These are phyloP conservation scores for Tylopilus subfusipes DNA, from an alignment of 768 basidiomycete genomes.

Conservation along the genomic window DNA sequence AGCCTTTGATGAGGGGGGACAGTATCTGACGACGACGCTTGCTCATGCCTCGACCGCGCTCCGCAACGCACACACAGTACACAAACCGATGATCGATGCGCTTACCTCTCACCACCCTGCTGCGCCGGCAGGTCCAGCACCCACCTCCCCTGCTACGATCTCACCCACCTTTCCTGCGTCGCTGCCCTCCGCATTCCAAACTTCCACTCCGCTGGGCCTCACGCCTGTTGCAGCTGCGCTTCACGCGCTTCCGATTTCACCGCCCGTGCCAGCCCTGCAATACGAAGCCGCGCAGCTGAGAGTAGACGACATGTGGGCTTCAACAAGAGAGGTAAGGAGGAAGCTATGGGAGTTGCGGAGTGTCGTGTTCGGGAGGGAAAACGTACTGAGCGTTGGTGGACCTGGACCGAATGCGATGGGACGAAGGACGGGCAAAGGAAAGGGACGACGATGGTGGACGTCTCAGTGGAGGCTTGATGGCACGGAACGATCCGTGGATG, in stretches of 20 bases:
- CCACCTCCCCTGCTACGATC: background rate
- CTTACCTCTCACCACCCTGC: slow-evolving; percentile 34
- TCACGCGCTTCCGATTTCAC: slow-evolving; percentile 33
- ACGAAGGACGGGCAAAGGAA: slow-evolving; percentile 41
- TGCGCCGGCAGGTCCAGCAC: background rate
- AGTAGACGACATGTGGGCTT: slow-evolving; percentile 63
- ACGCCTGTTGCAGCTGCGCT: slow-evolving; percentile 28
- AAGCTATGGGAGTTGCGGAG: slow-evolving; percentile 65
- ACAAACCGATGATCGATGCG: slow-evolving; percentile 44
- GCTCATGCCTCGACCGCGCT: slow-evolving; percentile 53
- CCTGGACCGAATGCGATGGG: slow-evolving; percentile 44
- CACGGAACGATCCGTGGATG: slow-evolving; percentile 57
- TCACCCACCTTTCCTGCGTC: slow-evolving; percentile 2
- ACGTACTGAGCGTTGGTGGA: slow-evolving; percentile 35
- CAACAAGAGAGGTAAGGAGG: slow-evolving; percentile 54
- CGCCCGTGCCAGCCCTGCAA: slow-evolving; percentile 42
- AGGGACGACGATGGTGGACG: slow-evolving; percentile 40
- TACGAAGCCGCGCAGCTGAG: slow-evolving; percentile 73
- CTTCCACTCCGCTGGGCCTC: slow-evolving; percentile 3
- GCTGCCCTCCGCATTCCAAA: background rate
- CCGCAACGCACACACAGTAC: slow-evolving; percentile 55
- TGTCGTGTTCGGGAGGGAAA: slow-evolving; percentile 65
- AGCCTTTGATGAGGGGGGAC: slow-evolving; percentile 2
- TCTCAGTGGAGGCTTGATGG: slow-evolving; percentile 69
- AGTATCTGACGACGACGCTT: slow-evolving; percentile 53